Evolutionary conservation across 768 basidiomycete genomes (phyloP), one percentile per base, ranked within the genome.

Genomic region (Lactarius hengduanensis): DNA sequence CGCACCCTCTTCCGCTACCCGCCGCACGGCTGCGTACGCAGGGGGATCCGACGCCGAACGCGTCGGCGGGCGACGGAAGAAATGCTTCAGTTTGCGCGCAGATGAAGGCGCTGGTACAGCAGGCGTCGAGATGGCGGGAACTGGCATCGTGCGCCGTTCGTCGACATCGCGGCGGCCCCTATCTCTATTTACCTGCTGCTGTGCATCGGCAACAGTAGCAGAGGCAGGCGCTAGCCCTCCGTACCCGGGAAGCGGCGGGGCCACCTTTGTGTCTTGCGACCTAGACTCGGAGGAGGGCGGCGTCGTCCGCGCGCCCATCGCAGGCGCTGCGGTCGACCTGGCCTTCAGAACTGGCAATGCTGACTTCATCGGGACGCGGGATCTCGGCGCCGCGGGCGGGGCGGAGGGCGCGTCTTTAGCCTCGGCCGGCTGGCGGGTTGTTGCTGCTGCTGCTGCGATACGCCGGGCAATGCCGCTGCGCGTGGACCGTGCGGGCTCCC

Each of bases 1-100:
- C 15, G 41, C 34, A 16, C 43, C 53, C 15, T 15, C 47, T 20
- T 41, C 53, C 15, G 13, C 10, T 30, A 15, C 50, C 15, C 15
- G 56, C 40, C 53, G 50, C 41, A 20, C 55, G 18, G 41, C 20
- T n/a, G 22, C 11, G 22, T 68, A 68, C 22, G 30, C 11, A 2
- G 67, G 66, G 3, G 66, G 67, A 32, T 68, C 63, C 1, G 67
- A 68, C 4, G 41, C 63, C 32, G 64, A 68, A 16, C 67, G 67
- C 28, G 45, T 45, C 0, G 66, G 67, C 28, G 67, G 67, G 9
- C 67, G 63, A 57, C 67, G 63, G 50, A 68, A 68, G 15, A 68
- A 34, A 36, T 68, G 58, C 43, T 26, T 65, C 28, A 68, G 40
- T 11, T 40, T 59, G n/a, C 67, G 62, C 34, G 57, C 28, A 10